Evolutionary conservation across 2,329 filamentous ascomycete species (phyloP), one percentile per base, ranked within the genome.

Genomic region (Botrytis hyacinthi): DNA sequence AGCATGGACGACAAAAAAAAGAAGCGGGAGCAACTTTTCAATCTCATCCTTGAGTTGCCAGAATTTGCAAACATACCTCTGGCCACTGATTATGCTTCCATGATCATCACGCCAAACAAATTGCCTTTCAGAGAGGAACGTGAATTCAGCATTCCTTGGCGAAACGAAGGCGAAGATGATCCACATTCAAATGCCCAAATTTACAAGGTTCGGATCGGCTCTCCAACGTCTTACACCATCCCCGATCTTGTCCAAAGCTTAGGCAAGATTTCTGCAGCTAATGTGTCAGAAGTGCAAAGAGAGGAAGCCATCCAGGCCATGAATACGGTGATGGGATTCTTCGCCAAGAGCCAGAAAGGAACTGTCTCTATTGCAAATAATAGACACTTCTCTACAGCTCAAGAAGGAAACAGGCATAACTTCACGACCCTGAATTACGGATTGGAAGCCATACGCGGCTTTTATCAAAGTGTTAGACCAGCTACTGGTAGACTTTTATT

Each of bases 391-490:
- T 83, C 84, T 0, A 78, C 86, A 60, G 72, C 80, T 20, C 79
- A 76, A 0, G 78, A 77, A 5, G 75, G 75, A 7, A 35, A 54
- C 1, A 74, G 75, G 16, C 29, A 60, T 0, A 81, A 79, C 40
- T 44, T 62, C 4, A 70, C 73, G 4, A 78, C 83, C 44, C 83
- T 91, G 2, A 84, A 84, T 4, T 82, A 79, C 18, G 88, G 88
- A 1, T 81, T 92, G 0, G 83, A 87, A 66, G 88, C 88, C 0
- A 80, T 90, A 6, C 84, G 89, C 60, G 90, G 90, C 0, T 92
- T 88, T 80, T 91, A 87, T 78, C 83, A 88, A 18, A 91, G 88
- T 77, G 86, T 89, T 44, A 87, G 90, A 8, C 85, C 87, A 2
- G 86, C 88, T 4, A 87, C 88, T 22, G 85, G 84, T 57, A 84